These are phyloP conservation scores for Aspergillus latus DNA, from an alignment of 2,329 filamentous ascomycete genomes.

Conservation along the genomic window DNA sequence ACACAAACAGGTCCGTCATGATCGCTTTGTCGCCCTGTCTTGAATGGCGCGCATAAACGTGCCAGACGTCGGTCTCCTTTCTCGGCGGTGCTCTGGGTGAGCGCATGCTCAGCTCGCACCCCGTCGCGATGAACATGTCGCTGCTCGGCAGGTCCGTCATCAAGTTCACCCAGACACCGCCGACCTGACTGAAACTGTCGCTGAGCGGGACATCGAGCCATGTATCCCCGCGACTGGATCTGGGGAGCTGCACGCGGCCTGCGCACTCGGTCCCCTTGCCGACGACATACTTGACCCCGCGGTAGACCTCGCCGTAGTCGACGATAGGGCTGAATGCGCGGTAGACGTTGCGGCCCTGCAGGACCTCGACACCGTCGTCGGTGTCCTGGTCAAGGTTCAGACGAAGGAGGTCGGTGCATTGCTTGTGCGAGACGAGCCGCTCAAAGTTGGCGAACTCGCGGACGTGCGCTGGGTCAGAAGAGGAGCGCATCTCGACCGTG, in stretches of 20 bases:
- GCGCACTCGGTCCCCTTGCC: not conserved
- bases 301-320: constrained; percentile 13
- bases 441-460: too few relatives aligned
- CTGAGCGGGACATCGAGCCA: constrained; percentile 1
- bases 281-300: not conserved
- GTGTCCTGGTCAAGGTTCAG: too few relatives aligned
- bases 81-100: constrained; percentile 15
- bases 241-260: not conserved
- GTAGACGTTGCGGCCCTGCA: constrained; percentile 21
- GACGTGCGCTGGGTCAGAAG: too few relatives aligned
- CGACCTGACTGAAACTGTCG: not conserved
- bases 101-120: constrained; percentile 27
- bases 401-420: too few relatives aligned
- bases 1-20: constrained; percentile 34
- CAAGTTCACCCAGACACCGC: not conserved
- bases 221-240: not conserved
- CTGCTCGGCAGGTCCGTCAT: not conserved
- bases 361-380: constrained; percentile 18
- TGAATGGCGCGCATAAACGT: constrained; percentile 26
- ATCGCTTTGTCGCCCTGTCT: constrained; percentile 18
- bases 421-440: too few relatives aligned
- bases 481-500: too few relatives aligned
- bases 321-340: constrained; percentile 14
- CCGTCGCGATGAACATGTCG: constrained; percentile 33
- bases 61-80: constrained; percentile 14